Evolutionary conservation across 441 rosid genomes (phyloP).

Genomic region (Adansonia rubrostipa): DNA sequence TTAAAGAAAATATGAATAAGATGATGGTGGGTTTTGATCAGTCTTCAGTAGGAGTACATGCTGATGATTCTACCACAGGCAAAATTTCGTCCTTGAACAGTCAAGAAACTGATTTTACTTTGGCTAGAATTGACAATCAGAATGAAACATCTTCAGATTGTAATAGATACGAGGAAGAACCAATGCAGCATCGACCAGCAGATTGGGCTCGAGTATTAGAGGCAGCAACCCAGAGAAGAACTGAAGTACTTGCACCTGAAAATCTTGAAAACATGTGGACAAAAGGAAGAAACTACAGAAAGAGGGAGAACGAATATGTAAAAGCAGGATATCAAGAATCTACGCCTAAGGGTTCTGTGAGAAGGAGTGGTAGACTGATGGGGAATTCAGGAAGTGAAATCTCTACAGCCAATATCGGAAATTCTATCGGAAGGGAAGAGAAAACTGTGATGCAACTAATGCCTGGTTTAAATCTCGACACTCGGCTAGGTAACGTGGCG

Average conservation of each 20-base stretch:
- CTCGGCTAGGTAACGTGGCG: conserved; percentile 30
- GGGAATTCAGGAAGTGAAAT: conserved; percentile 34
- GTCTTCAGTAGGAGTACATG: conserved; percentile 41
- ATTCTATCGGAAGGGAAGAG: conserved; percentile 44
- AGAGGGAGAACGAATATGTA: conserved; percentile 65
- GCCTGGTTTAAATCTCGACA: conserved; percentile 44
- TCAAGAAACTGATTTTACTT: conserved; percentile 43
- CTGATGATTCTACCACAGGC: conserved; percentile 37
- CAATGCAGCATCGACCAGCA: conserved; percentile 48
- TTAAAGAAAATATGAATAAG: conserved; percentile 49
- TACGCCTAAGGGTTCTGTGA: conserved; percentile 35
- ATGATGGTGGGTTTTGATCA: conserved; percentile 51
- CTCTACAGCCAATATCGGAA: conserved; percentile 32
- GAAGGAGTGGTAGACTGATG: conserved; percentile 27
- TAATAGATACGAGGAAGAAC: conserved; percentile 43
- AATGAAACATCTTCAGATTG: conserved; percentile 37
- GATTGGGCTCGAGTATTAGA: conserved; percentile 87
- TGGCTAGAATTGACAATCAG: conserved; percentile 40
- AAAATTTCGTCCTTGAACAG: conserved; percentile 40
- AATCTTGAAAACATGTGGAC: conserved; percentile 99
- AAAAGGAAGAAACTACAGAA: conserved; percentile 90
- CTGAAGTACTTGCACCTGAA: conserved; percentile 94
- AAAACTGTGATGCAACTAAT: conserved; percentile 36
- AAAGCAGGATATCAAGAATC: conserved; percentile 40
- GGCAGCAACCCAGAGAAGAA: conserved; percentile 89